phyloP scores from a whole-genome alignment of 768 basidiomycete genomes.

The Scleroderma citrinum region DNA sequence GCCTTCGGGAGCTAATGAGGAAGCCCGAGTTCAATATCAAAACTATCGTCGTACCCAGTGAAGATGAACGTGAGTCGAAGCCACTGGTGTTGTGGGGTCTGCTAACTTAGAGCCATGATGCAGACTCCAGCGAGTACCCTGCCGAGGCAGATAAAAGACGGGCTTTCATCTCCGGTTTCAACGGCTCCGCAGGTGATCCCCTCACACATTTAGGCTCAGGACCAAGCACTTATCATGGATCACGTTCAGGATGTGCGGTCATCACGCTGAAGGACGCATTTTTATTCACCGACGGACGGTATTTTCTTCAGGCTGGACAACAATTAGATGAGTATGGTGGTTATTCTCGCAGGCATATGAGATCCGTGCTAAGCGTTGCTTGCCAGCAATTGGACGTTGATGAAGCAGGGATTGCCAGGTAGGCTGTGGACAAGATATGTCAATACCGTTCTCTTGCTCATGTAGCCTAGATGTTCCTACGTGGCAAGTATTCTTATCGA shows the following conservation, averaged over 20 bases:
- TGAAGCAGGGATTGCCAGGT: slow-evolving; percentile 89
- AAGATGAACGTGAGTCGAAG: slow-evolving; percentile 75
- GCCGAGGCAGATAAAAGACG: slow-evolving; percentile 80
- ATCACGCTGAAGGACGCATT: slow-evolving; percentile 66
- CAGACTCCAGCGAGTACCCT: slow-evolving; percentile 87
- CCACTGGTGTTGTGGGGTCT: background rate
- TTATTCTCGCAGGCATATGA: background rate
- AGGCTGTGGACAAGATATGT: slow-evolving; percentile 9
- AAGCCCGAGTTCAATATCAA: slow-evolving; percentile 48
- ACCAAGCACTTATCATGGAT: slow-evolving; percentile 4
- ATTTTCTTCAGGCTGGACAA: slow-evolving; percentile 87
- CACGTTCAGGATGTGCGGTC: slow-evolving; percentile 62
- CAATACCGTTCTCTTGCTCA: slow-evolving; percentile 5
- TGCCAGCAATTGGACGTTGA: slow-evolving; percentile 81
- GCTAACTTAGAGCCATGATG: slow-evolving; percentile 1
- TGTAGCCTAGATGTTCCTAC: slow-evolving; percentile 67
- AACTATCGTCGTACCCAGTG: slow-evolving; percentile 81
- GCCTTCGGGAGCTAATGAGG: slow-evolving; percentile 67
- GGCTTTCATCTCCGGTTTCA: slow-evolving; percentile 89
- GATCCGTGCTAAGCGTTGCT: slow-evolving; percentile 1
- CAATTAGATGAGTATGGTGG: slow-evolving; percentile 72
- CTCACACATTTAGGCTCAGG: background rate
- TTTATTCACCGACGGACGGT: slow-evolving; percentile 93
- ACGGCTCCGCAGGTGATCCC: slow-evolving; percentile 78
- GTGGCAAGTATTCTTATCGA: slow-evolving; percentile 82